Base-by-base conservation (phyloP, 257 asterid genomes). In the Solanum infundibuliforme region DNA sequence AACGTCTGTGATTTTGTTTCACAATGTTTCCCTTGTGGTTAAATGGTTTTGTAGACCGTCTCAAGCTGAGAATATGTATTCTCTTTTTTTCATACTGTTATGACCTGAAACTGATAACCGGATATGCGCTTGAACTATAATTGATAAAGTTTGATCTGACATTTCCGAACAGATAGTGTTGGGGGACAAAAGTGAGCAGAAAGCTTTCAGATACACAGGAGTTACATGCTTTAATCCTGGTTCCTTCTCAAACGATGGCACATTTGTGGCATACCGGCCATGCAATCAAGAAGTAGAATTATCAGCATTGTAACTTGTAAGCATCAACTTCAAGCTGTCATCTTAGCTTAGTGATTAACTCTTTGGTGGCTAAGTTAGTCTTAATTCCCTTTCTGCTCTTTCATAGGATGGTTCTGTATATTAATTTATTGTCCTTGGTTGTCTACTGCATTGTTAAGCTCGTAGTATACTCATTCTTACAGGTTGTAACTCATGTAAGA, bases 171-270 rank as follows among this genome's bases (percentile, higher is more conserved):
- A 96, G 99, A 97, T 96, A 86, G 96, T 97, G 43, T 85, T 96
- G 90, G 99, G 95, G 87, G 99, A 96, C 91, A 94, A 90, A 92
- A 94, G 98, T 90, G 98, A 95, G 91, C 99, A 94, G 91, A 96
- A 95, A 92, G 94, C 95, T 38, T 94, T 93, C 92, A 90, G 90
- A 29, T 93, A 95, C 91, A 89, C 95, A 13, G 99, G 99, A 88
- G 92, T 91, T 82, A 94, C 98, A 76, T 97, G 99, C 94, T 94
- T 97, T 69, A 97, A 97, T 91, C 98, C 98, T 12, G 99, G 99
- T 88, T 95, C 99, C 82, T 97, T 97, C 92, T 95, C 98, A 84
- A 95, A 90, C 39, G 98, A 96, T 91, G 91, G 92, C 89, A 92
- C 98, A 35, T 95, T 97, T 62, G 93, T 90, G 83, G 98, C 93